Conservation (phyloP, 257 asterid species). For the Nicotiana otophora region DNA sequence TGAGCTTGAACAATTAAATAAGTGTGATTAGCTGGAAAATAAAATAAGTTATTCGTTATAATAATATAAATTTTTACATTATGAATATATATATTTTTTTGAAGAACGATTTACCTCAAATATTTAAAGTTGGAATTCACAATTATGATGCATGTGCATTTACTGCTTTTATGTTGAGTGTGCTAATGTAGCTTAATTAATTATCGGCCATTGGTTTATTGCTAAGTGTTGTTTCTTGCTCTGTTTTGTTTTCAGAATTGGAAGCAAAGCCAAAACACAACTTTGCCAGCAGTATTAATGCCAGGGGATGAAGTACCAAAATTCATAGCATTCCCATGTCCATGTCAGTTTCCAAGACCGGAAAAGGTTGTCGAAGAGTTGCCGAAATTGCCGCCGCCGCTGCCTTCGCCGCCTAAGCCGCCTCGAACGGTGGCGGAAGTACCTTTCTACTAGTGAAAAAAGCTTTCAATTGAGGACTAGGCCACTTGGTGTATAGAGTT, state of each 20-base stretch:
- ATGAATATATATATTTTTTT: too few relatives aligned
- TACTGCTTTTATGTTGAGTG: too few relatives aligned
- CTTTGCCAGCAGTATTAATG: slow-evolving; percentile 80
- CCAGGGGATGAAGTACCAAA: slow-evolving; percentile 60
- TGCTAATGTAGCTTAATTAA: too few relatives aligned
- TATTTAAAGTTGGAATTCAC: too few relatives aligned
- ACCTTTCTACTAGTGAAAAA: slow-evolving; percentile 16
- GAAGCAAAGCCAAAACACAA: slow-evolving; percentile 41
- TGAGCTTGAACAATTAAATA: too few relatives aligned
- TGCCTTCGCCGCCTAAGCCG: slow-evolving; percentile 28
- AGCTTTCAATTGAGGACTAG: neutral
- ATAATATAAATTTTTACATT: too few relatives aligned
- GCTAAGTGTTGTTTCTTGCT: neutral
- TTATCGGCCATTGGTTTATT: too few relatives aligned
- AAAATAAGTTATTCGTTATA: too few relatives aligned
- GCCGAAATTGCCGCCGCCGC: slow-evolving; percentile 34
- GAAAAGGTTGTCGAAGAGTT: slow-evolving; percentile 22
- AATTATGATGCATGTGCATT: too few relatives aligned
- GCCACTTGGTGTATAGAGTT: neutral
- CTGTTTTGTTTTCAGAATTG: slow-evolving; percentile 23
- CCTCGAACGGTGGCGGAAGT: slow-evolving; percentile 33
- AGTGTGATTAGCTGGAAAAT: too few relatives aligned
- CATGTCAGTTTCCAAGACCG: slow-evolving; percentile 40
- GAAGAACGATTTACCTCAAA: too few relatives aligned
- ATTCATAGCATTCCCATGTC: slow-evolving; percentile 69